Evolutionary conservation across 805 yeast genomes (phyloP), one percentile per base, ranked within the genome.

Genomic region (Saccharomycopsis javanensis): DNA sequence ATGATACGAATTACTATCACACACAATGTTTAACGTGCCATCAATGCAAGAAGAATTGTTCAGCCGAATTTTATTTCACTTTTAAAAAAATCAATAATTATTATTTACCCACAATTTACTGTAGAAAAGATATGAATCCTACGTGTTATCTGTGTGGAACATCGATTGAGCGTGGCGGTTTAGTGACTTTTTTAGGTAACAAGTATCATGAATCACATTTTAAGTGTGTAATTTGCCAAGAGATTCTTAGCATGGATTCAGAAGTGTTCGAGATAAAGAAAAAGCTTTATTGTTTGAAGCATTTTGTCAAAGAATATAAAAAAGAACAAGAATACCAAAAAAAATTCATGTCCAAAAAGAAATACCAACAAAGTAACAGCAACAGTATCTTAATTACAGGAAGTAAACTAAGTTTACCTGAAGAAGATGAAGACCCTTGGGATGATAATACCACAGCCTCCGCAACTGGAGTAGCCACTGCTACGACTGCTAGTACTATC

Each of bases 151-250:
- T 13, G 7, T 59, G 61, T 30, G 51, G 50, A 7, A 52, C 37
- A 30, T 46, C 61, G 11, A 56, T 59, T 16, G 59, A 56, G 23
- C 31, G 51, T 4, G 59, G 59, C 3, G 59, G 59, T 31, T 34
- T 55, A 15, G 59, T 59, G 33, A 59, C 61, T 8, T 56, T 50
- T 37, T 35, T 56, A n/a, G 59, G 55, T 5, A 35, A 50, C 42
- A 59, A 59, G 35, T 59, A 53, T 33, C 61, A 59, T 37, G 61
- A 55, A 45, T 45, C 54, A 4, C 61, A 59, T 35, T 59, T 59
- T 46, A 42, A 48, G 18, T 59, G 61, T 51, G 16, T 33, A 4
- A 54, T 27, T 2, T 59, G 61, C 27, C 28, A 42, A 8, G 45
- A 42, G 11, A 15, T 45, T 11, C 34, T 59, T n/a, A 51, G 55